phyloP scores from a whole-genome alignment of 441 rosid species.

The Theobroma grandiflorum region DNA sequence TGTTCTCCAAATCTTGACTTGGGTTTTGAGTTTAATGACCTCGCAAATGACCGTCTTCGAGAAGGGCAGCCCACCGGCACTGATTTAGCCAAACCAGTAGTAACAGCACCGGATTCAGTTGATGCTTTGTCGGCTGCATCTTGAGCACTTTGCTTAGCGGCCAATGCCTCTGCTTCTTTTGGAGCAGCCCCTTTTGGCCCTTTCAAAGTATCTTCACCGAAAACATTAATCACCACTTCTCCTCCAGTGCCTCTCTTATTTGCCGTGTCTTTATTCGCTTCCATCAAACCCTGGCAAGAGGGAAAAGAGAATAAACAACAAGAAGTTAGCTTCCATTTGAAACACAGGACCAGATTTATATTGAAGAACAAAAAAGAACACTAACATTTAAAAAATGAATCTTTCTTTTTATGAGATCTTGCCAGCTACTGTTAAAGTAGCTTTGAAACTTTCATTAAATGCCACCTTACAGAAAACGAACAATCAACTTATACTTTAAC shows the following conservation, averaged over 20 bases:
- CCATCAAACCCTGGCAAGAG: slow-evolving; percentile 35
- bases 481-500: neutral
- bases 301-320: neutral
- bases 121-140: slow-evolving; percentile 28
- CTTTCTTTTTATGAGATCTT: neutral
- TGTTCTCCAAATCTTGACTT: slow-evolving; percentile 88
- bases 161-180: slow-evolving; percentile 24
- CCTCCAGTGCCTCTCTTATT: slow-evolving; percentile 44
- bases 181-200: slow-evolving; percentile 37
- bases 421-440: slow-evolving; percentile 13
- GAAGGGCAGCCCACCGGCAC: slow-evolving; percentile 43
- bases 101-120: slow-evolving; percentile 30
- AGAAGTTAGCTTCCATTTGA: neutral
- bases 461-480: neutral
- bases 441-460: neutral
- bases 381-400: neutral
- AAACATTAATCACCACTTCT: slow-evolving; percentile 57
- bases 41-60: slow-evolving; percentile 54
- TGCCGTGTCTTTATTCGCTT: slow-evolving; percentile 38
- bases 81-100: slow-evolving; percentile 37
- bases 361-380: neutral
- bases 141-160: neutral
- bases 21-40: slow-evolving; percentile 72
- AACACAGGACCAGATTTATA: neutral
- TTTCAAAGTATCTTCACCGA: slow-evolving; percentile 42